Evolutionary conservation across 1,284 basidiomycete species (phyloP).

Genomic region (Trametes hirsuta): DNA sequence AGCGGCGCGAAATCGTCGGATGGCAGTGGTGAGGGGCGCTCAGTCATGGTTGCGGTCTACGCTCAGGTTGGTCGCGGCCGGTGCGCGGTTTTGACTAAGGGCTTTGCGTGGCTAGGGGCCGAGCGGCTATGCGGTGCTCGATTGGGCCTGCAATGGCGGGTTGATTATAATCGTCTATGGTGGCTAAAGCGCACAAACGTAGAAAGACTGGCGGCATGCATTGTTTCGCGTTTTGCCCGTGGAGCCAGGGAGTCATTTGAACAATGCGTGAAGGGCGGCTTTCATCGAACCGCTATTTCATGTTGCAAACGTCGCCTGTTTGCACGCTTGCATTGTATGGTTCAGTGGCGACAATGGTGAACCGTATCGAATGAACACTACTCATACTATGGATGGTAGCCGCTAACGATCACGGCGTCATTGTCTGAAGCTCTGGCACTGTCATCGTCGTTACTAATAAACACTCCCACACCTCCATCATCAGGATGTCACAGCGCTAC

Average conservation of each 20-base stretch:
- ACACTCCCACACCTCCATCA: constrained; percentile 10
- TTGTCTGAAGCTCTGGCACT: background rate
- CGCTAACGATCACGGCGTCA: constrained; percentile 1
- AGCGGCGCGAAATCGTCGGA: constrained; percentile 1
- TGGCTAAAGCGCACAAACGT: background rate
- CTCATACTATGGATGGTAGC: background rate
- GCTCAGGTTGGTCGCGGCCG: constrained; percentile 1
- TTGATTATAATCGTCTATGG: background rate
- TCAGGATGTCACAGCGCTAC: background rate
- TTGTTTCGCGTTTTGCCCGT: background rate
- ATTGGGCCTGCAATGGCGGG: background rate
- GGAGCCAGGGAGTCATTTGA: no score
- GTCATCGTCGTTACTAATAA: constrained; percentile 6
- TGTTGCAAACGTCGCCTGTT: background rate
- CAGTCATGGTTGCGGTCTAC: constrained; percentile 8
- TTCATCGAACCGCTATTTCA: constrained; percentile 4
- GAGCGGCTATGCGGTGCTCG: background rate
- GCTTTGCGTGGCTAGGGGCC: constrained; percentile 11
- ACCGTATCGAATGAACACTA: background rate
- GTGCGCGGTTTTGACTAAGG: background rate
- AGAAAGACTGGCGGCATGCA: background rate
- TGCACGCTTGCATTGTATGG: background rate
- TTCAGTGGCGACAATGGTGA: background rate
- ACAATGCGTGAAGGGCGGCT: background rate
- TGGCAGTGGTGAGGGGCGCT: constrained; percentile 5